A percentile compares a stretch with the other conserved stretches of the same genome.
phyloP scores from a whole-genome alignment of 148 eudicot genomes.

The Rhododendron ovatum region DNA sequence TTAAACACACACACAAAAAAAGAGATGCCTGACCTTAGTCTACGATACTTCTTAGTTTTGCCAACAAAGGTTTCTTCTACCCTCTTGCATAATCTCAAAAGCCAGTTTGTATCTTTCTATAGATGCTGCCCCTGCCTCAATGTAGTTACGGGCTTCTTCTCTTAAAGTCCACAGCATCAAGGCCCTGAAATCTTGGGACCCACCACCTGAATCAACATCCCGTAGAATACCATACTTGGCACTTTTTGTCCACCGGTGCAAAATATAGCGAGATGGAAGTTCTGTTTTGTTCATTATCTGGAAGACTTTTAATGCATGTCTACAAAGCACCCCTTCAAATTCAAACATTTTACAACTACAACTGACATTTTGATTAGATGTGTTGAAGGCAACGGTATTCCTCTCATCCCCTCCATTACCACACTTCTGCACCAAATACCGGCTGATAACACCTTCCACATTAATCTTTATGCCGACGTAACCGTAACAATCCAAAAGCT shows the following conservation, averaged over 20 bases:
- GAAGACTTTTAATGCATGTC: slow-evolving; percentile 54
- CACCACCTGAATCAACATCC: slow-evolving; percentile 46
- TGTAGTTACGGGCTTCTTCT: slow-evolving; percentile 46
- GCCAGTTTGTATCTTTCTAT: slow-evolving; percentile 53
- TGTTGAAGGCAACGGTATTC: slow-evolving; percentile 53
- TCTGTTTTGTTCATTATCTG: slow-evolving; percentile 55
- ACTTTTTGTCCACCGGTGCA: slow-evolving; percentile 52
- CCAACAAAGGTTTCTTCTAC: slow-evolving; percentile 52
- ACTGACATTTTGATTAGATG: slow-evolving; percentile 44
- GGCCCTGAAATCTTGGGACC: slow-evolving; percentile 40
- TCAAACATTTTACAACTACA: slow-evolving; percentile 65
- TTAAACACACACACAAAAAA: neutral
- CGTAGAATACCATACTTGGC: slow-evolving; percentile 45
- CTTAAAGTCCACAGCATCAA: slow-evolving; percentile 57
- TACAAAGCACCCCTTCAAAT: slow-evolving; percentile 56
- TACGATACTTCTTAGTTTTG: slow-evolving; percentile 25
- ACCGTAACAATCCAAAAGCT: slow-evolving; percentile 47
- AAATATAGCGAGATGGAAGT: slow-evolving; percentile 52
- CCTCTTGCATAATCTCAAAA: slow-evolving; percentile 59
- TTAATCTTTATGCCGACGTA: slow-evolving; percentile 48
- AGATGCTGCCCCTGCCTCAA: slow-evolving; percentile 48
- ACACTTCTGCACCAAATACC: slow-evolving; percentile 49
- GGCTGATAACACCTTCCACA: slow-evolving; percentile 46
- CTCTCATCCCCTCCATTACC: slow-evolving; percentile 54
- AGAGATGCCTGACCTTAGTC: slow-evolving; percentile 15